Evolutionary conservation across 2,329 filamentous ascomycete genomes (phyloP), one percentile per base, ranked within the genome.

Genomic region (Cercospora citrullina): DNA sequence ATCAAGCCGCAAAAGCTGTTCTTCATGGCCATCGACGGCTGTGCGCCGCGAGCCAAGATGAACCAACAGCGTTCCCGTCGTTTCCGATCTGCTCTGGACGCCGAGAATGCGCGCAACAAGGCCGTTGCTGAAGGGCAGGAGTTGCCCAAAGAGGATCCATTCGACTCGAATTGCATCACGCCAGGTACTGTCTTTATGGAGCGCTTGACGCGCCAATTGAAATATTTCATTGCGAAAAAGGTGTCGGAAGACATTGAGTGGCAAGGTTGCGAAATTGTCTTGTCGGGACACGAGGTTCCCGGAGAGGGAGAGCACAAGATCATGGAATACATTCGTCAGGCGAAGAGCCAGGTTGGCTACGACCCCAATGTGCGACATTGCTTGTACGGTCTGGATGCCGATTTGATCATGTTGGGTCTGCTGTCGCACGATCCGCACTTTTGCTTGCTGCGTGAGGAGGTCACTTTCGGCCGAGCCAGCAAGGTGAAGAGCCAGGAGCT

Each of bases 261-360:
- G 95, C 95, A 99, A 82, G 92, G 92, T 68, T 95, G 96, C 72
- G 94, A 98, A 78, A 90, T 99, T 74, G 93, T 99, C 63, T 86
- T 99, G 68, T 99, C 95, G 5, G 95, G 96, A 64, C 96, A 99
- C 78, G 96, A 99, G 80, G 94, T 98, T 28, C 95, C 95, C 6
- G 95, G 95, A 75, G 96, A 99, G 82, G 95, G 95, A 75, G 95
- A 99, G 81, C 95, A 99, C 84, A 99, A 99, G 84, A 97, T 99
- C 81, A 99, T 99, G 95, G 96, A 99, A 81, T 99, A 99, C 81
- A 99, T 99, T 80, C 91, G 95, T 74, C 92, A 96, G 80, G 92
- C 95, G 70, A 98, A 98, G 84, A 93, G 94, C 60, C 95, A 99
- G 80, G 92, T 92, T 2, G 88, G 90, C 71, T 99, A 99, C 80